These are phyloP conservation scores for Boletus rubescentipes DNA, from an alignment of 768 basidiomycete species.

Conservation along the genomic window DNA sequence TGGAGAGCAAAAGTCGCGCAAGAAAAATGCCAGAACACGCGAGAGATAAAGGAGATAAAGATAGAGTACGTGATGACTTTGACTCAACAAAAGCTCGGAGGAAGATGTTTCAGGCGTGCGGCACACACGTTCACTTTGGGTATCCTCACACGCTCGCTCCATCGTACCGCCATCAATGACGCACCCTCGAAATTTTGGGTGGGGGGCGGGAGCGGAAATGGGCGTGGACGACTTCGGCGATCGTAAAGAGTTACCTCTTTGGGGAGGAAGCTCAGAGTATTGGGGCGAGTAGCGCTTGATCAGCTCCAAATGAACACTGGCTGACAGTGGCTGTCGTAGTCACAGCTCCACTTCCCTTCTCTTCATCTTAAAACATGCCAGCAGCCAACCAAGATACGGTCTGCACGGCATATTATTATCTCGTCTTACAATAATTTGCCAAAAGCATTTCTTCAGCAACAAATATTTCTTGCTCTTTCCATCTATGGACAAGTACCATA, in stretches of 20 bases:
- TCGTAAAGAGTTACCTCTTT: slow-evolving; percentile 20
- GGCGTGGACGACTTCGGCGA: slow-evolving; percentile 10
- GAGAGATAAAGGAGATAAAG: slow-evolving; percentile 6
- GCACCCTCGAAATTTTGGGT: slow-evolving; percentile 11
- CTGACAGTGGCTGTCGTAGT: neutral
- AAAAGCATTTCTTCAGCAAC: neutral
- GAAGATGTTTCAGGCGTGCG: neutral
- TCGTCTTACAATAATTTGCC: neutral
- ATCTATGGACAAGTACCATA: neutral
- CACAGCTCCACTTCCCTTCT: neutral
- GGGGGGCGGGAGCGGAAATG: slow-evolving; percentile 14
- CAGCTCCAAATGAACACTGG: neutral
- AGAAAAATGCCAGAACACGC: neutral
- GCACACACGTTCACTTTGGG: neutral
- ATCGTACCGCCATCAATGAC: neutral
- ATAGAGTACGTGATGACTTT: neutral
- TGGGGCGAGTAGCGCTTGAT: neutral
- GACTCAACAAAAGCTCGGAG: neutral
- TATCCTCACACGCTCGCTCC: slow-evolving; percentile 20
- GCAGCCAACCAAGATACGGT: too few species aligned
- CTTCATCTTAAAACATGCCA: too few species aligned
- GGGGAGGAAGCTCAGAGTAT: neutral
- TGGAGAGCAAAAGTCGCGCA: slow-evolving; percentile 15
- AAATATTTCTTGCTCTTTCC: neutral
- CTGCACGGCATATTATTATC: too few species aligned